A percentile compares a stretch with the other conserved stretches of the same genome.
Evolutionary conservation across 75 land plant genomes (phyloP).

Genomic region (Pinus albicaulis): DNA sequence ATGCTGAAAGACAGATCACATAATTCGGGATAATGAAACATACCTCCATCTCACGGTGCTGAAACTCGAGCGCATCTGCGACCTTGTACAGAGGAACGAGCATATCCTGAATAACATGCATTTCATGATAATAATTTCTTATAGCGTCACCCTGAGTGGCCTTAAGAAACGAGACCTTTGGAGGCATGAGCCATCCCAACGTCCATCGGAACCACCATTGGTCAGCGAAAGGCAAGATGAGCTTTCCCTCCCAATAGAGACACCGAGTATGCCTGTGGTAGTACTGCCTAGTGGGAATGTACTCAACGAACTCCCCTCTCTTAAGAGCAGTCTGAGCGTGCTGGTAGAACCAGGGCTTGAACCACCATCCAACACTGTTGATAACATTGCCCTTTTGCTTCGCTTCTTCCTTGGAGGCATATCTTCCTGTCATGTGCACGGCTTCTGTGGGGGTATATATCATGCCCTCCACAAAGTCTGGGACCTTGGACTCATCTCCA

Average conservation of each 20-base stretch:
- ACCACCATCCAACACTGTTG: conserved; percentile 93
- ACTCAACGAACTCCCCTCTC: conserved; percentile 94
- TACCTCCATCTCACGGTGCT: conserved; percentile 94
- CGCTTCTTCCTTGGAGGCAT: conserved; percentile 92
- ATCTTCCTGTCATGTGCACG: conserved; percentile 83
- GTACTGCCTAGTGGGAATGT: conserved; percentile 90
- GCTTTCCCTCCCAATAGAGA: conserved; percentile 98
- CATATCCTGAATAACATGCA: conserved; percentile 96
- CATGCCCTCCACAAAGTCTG: conserved; percentile 96
- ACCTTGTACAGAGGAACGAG: conserved; percentile 93
- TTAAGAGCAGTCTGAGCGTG: conserved; percentile 86
- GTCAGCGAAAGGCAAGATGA: conserved; percentile 93
- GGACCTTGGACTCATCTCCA: conserved; percentile 88
- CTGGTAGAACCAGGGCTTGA: conserved; percentile 98
- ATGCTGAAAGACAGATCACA: not conserved
- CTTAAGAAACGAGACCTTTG: conserved; percentile 95
- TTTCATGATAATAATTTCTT: conserved; percentile 97
- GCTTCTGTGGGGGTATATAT: conserved; percentile 74
- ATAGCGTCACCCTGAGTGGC: conserved; percentile 99
- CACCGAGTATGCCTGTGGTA: conserved; percentile 96
- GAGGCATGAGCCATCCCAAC: conserved; percentile 97
- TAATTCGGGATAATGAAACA: not conserved
- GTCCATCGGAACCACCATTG: conserved; percentile 91
- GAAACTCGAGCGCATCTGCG: conserved; percentile 91
- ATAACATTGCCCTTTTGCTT: conserved; percentile 86